Evolutionary conservation across 306 rosid species (phyloP), one percentile per base, ranked within the genome.

Genomic region (Quercus gilva): DNA sequence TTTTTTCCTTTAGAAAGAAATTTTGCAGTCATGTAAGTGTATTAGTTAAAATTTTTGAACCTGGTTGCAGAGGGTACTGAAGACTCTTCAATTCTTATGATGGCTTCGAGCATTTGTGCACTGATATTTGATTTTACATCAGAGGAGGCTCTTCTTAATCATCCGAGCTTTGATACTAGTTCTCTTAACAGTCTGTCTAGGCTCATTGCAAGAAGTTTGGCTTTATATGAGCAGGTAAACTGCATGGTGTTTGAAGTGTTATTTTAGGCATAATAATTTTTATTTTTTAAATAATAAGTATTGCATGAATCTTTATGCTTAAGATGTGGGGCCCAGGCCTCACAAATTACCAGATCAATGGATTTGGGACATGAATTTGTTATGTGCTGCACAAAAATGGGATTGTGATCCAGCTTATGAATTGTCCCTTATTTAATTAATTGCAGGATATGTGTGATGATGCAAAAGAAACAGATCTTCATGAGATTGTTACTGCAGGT

Each of bases 81-180:
- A 52, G 98, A 92, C 73, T 89, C 78, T 13, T 86, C 96, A 19
- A 86, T 84, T 79, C 74, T 78, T 55, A 88, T 89, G 92, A 92
- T 92, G 99, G 95, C 92, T 35, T 86, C 93, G 41, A 87, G 92
- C 88, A 90, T 92, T 74, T 91, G 99, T 29, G 51, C 97, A 2
- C 83, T 95, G 80, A 74, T 92, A 74, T 88, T 91, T 85, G 98
- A 95, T 78, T 76, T 69, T 56, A 90, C 97, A 73, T 90, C 98
- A 5, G 99, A 94, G 80, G 85, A 84, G 74, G 88, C 92, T 79
- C 97, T 94, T 78, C 72, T 89, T 55, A 77, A 52, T 64, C 78
- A 79, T 85, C 88, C 95, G 0, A 70, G 77, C 89, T 90, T 92
- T 73, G 80, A 85, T 75, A 21, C 58, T 19, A 84, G 74, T 74